Conservation (phyloP, 163 green algal genomes). For the Volvox carteri region DNA sequence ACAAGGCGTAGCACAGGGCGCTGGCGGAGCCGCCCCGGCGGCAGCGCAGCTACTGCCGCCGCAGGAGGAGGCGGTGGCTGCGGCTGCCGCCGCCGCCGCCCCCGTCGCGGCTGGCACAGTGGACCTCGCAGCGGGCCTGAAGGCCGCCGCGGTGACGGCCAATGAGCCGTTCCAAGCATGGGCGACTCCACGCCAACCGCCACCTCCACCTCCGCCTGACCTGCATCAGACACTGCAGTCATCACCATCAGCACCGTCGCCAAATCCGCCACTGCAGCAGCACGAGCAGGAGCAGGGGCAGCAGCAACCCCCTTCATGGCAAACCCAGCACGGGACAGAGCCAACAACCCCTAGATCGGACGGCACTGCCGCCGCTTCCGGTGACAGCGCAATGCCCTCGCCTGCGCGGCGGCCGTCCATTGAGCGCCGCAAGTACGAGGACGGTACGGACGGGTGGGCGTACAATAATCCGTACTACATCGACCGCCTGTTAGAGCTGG, state of each 20-base stretch:
- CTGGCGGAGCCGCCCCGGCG: neutral
- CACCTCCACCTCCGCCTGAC: too few species aligned
- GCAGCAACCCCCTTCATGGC: too few species aligned
- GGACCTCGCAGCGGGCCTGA: neutral
- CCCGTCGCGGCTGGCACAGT: neutral
- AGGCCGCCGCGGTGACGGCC: neutral
- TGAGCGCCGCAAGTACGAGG: constrained; percentile 6
- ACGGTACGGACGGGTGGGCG: constrained; percentile 31
- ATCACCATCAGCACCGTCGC: too few species aligned
- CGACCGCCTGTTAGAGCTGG: neutral
- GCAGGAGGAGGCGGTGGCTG: neutral
- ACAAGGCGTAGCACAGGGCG: neutral
- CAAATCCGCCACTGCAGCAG: neutral
- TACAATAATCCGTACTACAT: constrained; percentile 40
- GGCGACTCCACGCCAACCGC: neutral
- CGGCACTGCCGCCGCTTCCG: too few species aligned
- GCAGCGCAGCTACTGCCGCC: neutral
- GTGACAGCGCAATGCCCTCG: neutral
- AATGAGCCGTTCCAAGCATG: neutral
- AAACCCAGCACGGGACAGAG: neutral
- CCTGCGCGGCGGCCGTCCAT: neutral
- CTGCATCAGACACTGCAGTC: too few species aligned
- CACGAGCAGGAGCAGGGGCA: neutral
- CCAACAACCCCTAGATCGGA: neutral
- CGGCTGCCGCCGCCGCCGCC: neutral